These are phyloP conservation scores for Didymella pinodella DNA, from an alignment of 2,329 filamentous ascomycete species.

Conservation along the genomic window DNA sequence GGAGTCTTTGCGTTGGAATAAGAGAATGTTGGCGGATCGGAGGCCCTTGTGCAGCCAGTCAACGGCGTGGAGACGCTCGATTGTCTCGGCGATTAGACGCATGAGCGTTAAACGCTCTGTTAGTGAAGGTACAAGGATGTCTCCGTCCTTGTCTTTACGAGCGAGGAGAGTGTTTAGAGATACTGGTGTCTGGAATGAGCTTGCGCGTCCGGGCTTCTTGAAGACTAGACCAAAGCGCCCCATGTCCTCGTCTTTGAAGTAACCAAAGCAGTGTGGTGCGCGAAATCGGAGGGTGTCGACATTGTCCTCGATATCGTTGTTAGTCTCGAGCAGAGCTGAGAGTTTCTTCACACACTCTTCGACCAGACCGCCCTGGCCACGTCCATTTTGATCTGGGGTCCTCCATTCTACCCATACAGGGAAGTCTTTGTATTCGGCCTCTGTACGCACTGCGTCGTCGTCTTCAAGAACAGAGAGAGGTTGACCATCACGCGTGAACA, in stretches of 20 bases:
- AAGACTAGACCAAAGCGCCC: constrained; percentile 63
- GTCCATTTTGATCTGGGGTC: neutral
- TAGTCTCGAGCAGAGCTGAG: constrained; percentile 38
- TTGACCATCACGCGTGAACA: too few species aligned
- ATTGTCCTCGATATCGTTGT: neutral
- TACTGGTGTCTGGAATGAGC: too few species aligned
- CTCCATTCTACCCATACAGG: neutral
- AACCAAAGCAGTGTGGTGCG: constrained; percentile 47
- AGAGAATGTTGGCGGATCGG: constrained; percentile 62
- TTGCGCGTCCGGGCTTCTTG: constrained; percentile 52
- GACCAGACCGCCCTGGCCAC: constrained; percentile 24
- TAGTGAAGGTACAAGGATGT: constrained; percentile 54
- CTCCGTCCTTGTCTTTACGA: neutral
- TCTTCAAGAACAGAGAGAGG: neutral
- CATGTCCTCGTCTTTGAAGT: constrained; percentile 46
- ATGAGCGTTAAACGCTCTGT: constrained; percentile 63
- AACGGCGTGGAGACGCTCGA: constrained; percentile 64
- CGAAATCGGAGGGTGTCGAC: constrained; percentile 28
- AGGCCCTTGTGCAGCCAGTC: constrained; percentile 68
- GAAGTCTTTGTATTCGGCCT: neutral
- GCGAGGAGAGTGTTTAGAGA: too few species aligned
- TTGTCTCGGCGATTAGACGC: constrained; percentile 60
- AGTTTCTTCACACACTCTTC: constrained; percentile 44
- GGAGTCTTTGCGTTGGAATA: constrained; percentile 50
- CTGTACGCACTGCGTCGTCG: neutral